Evolutionary conservation across 495 filamentous ascomycete genomes (phyloP), one percentile per base, ranked within the genome.

Genomic region (Xylaria curta): DNA sequence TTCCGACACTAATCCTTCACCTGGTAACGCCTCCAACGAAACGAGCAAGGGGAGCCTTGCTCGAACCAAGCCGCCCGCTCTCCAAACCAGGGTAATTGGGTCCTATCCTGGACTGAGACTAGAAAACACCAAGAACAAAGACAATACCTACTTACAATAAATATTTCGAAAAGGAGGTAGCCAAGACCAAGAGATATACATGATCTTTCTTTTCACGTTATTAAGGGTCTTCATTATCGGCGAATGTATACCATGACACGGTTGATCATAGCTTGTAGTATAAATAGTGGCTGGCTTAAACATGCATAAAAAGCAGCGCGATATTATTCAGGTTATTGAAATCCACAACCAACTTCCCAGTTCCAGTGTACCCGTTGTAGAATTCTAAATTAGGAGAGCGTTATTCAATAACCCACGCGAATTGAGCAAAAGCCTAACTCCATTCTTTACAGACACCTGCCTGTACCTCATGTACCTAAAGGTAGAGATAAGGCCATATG

Each of bases 271-370:
- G 17, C 15, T 49, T 15, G 3, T 4, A 19, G 5, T 28, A 54
- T 54, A 54, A 24, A 54, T 6, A 54, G 58, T 60, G 58, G 33
- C 33, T 60, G 58, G 58, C 58, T 59, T 3, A 59, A 60, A 38
- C 19, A 8, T 38, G 6, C 9, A 60, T 38, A 19, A 60, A 60
- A 60, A 60, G 33, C 58, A 38, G 38, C 58, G 19, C 58, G 33
- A 2, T 17, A 59, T 60, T 38, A 21, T 31, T 31, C 53, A 2
- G 10, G 53, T 58, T 12, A n/a, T 26, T 31, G 53, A 12, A 5
- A 31, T 51, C n/a, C 47, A 51, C 12, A 51, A 49, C 42, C 4
- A 46, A 42, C 38, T 42, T 46, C 13, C 15, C 17, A 46, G 13
- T 46, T 46, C 15, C 15, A n/a, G 17, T 21, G 7, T 49, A n/a